Percentiles rank a stretch among this genome's conserved stretches.
Evolutionary conservation across 805 yeast species (phyloP).

Genomic region (Candida piceae): DNA sequence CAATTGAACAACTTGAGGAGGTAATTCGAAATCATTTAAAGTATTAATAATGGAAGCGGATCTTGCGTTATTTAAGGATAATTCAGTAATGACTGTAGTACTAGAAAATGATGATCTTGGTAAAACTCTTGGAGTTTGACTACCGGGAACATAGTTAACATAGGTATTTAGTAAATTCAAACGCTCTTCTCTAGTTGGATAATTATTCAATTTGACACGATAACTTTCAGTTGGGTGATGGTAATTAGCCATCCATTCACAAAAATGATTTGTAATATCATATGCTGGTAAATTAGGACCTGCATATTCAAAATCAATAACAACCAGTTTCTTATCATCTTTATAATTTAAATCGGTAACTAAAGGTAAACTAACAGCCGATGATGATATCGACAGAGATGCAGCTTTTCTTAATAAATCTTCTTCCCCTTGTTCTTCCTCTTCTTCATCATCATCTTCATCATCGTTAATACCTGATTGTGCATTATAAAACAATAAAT

Average conservation of each 20-base stretch:
- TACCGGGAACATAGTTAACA: conserved; percentile 50
- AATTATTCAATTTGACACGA: conserved; percentile 48
- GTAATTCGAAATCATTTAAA: conserved; percentile 30
- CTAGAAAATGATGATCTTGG: conserved; percentile 9
- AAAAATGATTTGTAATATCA: conserved; percentile 89
- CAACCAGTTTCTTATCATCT: conserved; percentile 69
- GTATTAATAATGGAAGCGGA: conserved; percentile 30
- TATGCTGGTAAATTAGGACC: conserved; percentile 87
- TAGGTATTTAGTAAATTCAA: conserved; percentile 73
- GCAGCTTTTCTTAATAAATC: conserved; percentile 16
- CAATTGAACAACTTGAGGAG: conserved; percentile 39
- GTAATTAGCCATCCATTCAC: conserved; percentile 97
- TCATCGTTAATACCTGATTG: conserved; percentile 24
- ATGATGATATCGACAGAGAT: conserved; percentile 13
- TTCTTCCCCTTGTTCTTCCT: conserved; percentile 6
- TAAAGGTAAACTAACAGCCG: conserved; percentile 20
- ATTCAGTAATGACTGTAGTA: conserved; percentile 4
- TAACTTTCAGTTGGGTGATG: conserved; percentile 54
- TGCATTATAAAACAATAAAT: conserved; percentile 54
- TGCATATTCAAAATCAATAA: conserved; percentile 93
- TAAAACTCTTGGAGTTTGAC: conserved; percentile 21
- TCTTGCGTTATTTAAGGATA: conserved; percentile 13
- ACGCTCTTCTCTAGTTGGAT: conserved; percentile 67
- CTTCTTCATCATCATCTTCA: conserved; percentile 21
- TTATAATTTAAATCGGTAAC: conserved; percentile 26